Evolutionary conservation across 2,329 filamentous ascomycete species (phyloP).

Genomic region (Zymoseptoria crescenta): DNA sequence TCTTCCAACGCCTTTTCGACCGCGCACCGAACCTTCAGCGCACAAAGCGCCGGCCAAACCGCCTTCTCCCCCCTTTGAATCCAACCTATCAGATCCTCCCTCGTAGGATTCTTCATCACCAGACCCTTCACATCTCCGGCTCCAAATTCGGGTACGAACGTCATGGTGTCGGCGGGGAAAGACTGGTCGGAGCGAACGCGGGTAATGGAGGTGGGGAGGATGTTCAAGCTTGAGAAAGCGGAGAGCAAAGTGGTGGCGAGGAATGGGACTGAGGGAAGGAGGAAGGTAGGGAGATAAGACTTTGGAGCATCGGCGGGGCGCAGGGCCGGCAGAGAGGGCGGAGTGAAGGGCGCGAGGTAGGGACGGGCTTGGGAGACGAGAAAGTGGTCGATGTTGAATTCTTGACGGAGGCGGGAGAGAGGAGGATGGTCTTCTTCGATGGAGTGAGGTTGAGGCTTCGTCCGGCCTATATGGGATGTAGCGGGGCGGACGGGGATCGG

Average conservation of each 20-base stretch:
- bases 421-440: constrained; percentile 59
- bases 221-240: constrained; percentile 49
- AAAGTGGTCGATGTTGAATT: constrained; percentile 93
- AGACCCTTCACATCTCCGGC: constrained; percentile 66
- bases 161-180: constrained; percentile 69
- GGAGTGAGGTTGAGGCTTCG: constrained; percentile 50
- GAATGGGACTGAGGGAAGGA: constrained; percentile 5
- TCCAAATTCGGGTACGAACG: constrained; percentile 71
- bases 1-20: constrained; percentile 83
- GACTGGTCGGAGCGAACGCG: constrained; percentile 47
- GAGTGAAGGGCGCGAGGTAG: constrained; percentile 71
- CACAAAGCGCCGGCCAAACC: constrained; percentile 83
- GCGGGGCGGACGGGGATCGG: constrained; percentile 58
- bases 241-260: constrained; percentile 37
- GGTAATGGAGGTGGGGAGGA: constrained; percentile 48
- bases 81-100: constrained; percentile 73
- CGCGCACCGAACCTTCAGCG: constrained; percentile 71
- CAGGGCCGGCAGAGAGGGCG: constrained; percentile 21
- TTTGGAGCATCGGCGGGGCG: constrained; percentile 4
- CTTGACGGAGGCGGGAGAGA: constrained; percentile 65
- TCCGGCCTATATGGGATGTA: constrained; percentile 25
- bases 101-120: constrained; percentile 68
- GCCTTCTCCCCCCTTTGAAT: constrained; percentile 74
- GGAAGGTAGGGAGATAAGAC: constrained; percentile 1
- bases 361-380: constrained; percentile 88